These are phyloP conservation scores for Cystobasidium slooffiae DNA, from an alignment of 1,284 basidiomycete genomes.

Conservation along the genomic window DNA sequence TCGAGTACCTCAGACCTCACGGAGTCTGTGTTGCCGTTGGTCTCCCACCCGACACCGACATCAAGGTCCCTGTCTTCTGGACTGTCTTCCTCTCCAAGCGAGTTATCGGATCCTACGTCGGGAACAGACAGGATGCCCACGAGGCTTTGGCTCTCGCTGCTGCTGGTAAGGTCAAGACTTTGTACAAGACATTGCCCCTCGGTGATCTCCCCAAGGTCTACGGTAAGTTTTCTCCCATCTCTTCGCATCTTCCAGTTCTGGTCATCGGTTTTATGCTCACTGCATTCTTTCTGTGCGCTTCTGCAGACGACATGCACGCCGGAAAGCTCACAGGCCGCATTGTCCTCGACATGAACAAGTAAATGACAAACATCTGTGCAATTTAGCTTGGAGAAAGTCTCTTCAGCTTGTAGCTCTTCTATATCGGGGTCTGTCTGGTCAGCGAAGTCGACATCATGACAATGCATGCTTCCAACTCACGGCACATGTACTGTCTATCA, in stretches of 20 bases:
- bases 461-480: too few relatives aligned
- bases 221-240: too few relatives aligned
- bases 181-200: conserved; percentile 45
- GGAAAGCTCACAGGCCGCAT: conserved; percentile 55
- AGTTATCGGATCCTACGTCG: conserved; percentile 75
- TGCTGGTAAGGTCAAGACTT: conserved; percentile 65
- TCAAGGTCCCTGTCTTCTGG: conserved; percentile 68
- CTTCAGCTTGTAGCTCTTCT: background rate
- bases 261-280: too few relatives aligned
- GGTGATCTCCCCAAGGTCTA: conserved; percentile 44
- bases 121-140: conserved; percentile 70
- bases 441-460: too few relatives aligned
- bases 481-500: too few relatives aligned
- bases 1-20: conserved; percentile 46
- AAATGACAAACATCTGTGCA: background rate
- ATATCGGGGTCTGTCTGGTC: background rate
- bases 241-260: too few relatives aligned
- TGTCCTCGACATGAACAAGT: conserved; percentile 53
- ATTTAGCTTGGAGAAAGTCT: background rate
- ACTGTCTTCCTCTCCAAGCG: conserved; percentile 66
- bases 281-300: background rate
- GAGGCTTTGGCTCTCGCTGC: conserved; percentile 76
- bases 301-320: conserved; percentile 50
- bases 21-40: conserved; percentile 47
- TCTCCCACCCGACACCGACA: conserved; percentile 45